Evolutionary conservation across 352 stramenopile genomes (phyloP).

Genomic region (Bremia lactucae): DNA sequence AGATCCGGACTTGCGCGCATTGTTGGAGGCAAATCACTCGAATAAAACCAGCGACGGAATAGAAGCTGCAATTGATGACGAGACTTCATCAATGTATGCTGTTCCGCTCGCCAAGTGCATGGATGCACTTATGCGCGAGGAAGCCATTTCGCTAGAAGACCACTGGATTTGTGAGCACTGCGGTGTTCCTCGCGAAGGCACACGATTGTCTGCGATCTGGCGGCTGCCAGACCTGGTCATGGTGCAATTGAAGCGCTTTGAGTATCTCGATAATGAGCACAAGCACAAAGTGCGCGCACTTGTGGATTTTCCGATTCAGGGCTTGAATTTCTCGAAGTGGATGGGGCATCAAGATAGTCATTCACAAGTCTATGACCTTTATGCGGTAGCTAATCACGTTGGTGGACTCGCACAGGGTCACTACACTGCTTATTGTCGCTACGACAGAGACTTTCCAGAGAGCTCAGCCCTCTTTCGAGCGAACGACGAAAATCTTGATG

Average conservation of each 20-base stretch:
- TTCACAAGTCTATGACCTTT: conserved; percentile 87
- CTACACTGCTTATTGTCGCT: conserved; percentile 85
- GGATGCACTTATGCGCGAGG: conserved; percentile 55
- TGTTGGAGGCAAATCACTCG: conserved; percentile 11
- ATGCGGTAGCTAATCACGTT: conserved; percentile 96
- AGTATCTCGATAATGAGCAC: conserved; percentile 79
- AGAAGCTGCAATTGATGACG: conserved; percentile 2
- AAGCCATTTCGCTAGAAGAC: conserved; percentile 63
- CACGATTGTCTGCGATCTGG: conserved; percentile 56
- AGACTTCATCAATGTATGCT: conserved; percentile 21
- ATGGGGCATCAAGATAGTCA: conserved; percentile 29
- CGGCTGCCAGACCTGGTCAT: conserved; percentile 73
- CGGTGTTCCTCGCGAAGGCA: conserved; percentile 43
- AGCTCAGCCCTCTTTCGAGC: conserved; percentile 38
- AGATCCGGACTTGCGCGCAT: conserved; percentile 15
- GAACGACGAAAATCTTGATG: conserved; percentile 19
- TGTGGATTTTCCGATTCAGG: conserved; percentile 73
- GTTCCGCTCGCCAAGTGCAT: conserved; percentile 56
- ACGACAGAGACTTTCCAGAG: conserved; percentile 58
- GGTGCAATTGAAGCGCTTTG: conserved; percentile 85
- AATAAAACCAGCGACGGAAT: background rate
- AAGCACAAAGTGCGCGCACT: conserved; percentile 73
- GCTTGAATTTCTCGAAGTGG: conserved; percentile 70
- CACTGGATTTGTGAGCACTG: conserved; percentile 68
- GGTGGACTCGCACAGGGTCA: conserved; percentile 91